These are phyloP conservation scores for Yamadazyma triangularis DNA, from an alignment of 1,139 yeast species.

Conservation along the genomic window DNA sequence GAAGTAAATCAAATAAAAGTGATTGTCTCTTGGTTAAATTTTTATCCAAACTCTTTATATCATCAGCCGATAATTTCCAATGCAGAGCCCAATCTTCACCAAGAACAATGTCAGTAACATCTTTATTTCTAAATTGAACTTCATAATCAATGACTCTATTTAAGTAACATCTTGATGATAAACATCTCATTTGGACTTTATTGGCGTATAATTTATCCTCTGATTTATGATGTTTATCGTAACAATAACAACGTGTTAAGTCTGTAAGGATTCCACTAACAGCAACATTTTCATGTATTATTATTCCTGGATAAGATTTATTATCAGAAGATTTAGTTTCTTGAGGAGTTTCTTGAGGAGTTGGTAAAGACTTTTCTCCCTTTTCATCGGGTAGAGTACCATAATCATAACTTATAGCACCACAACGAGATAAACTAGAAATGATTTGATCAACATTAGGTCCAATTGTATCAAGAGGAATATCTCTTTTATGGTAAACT, in stretches of 20 bases:
- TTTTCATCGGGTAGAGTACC: slow-evolving; percentile 13
- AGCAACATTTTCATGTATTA: slow-evolving; percentile 16
- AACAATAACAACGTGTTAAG: slow-evolving; percentile 34
- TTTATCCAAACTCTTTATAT: slow-evolving; percentile 50
- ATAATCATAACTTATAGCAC: slow-evolving; percentile 34
- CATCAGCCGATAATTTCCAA: slow-evolving; percentile 63
- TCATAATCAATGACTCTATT: slow-evolving; percentile 38
- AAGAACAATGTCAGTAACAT: slow-evolving; percentile 33
- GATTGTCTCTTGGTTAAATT: slow-evolving; percentile 64
- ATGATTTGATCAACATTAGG: slow-evolving; percentile 51
- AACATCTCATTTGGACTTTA: slow-evolving; percentile 23
- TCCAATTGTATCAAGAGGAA: slow-evolving; percentile 54
- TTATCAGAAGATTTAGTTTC: slow-evolving; percentile 6
- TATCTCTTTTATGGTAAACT: slow-evolving; percentile 46
- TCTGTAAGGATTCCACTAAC: slow-evolving; percentile 38
- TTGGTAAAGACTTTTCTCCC: slow-evolving; percentile 13
- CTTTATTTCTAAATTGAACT: slow-evolving; percentile 25
- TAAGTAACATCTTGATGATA: slow-evolving; percentile 34
- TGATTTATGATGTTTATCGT: slow-evolving; percentile 22
- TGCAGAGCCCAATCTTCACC: slow-evolving; percentile 71
- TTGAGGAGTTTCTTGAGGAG: slow-evolving; percentile 6
- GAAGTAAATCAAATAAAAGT: slow-evolving; percentile 69
- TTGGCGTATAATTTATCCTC: slow-evolving; percentile 5
- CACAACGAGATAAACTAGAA: slow-evolving; percentile 38
- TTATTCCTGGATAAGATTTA: slow-evolving; percentile 18